Base-by-base conservation (phyloP, 768 basidiomycete genomes). In the Leccinum pellstonianum region DNA sequence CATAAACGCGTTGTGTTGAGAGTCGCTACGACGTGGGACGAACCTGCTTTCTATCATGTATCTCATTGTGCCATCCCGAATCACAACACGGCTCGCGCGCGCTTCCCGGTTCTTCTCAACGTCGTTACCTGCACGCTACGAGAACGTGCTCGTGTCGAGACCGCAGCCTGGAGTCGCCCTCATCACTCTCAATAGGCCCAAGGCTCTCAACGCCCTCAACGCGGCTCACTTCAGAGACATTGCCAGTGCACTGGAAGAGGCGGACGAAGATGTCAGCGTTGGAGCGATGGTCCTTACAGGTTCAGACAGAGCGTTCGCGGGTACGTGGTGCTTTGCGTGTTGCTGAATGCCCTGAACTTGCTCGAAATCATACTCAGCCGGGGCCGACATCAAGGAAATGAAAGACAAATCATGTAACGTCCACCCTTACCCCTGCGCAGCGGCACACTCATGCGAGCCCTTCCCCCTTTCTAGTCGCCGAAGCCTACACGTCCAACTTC, bases 341-440 rank as follows among this genome's bases (percentile, higher is more conserved):
- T 37, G 11, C 4, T 29, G 52, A 23, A 21, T 38, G 4, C 12
- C n/a, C 52, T 29, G 46, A 56, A 46, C 50, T 27, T 12, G 19
- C 47, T 61, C 27, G 27, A 57, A 35, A 14, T 23, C 37, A 37
- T 48, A 48, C 64, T 49, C 57, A 94, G 95, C 95, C 67, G 95
- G 96, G 3, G 96, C 96, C 21, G 96, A 99, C 75, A 98, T 99
- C 77, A 98, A 97, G 78, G 95, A 98, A 77, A 98, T 98, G 96
- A 95, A 94, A 75, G 92, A 95, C 77, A 95, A 95, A 76, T 78
- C 86, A 60, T 97, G 93, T 94, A 68, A 70, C n/a, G 85, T 75
- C 37, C 31, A 12, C 33, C 25, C 0, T 19, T 11, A 10, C 37
- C 7, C 14, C 23, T 11, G 4, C 2, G 5, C 15, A 29, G n/a